A percentile compares a stretch with the other conserved stretches of the same genome.
phyloP scores from a whole-genome alignment of 1,284 basidiomycete species.

The Apiotrichum gamsii region DNA sequence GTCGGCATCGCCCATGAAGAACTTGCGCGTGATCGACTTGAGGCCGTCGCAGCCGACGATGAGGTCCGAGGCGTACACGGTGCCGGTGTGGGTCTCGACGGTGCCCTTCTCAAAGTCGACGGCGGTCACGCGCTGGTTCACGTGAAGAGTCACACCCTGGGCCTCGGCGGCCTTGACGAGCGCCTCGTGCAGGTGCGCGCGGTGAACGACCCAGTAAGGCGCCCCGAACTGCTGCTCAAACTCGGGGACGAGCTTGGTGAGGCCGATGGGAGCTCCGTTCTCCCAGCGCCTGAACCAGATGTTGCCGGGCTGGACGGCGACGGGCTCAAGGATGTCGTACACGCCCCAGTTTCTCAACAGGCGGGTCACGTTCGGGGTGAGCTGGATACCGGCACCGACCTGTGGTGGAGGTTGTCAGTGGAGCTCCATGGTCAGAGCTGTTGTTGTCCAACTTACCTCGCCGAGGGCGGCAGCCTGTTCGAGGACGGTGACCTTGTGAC shows the following conservation, averaged over 20 bases:
- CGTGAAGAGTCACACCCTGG: conserved; percentile 51
- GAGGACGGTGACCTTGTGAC: conserved; percentile 54
- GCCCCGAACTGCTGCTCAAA: conserved; percentile 51
- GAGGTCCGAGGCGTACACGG: conserved; percentile 49
- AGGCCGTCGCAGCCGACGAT: conserved; percentile 57
- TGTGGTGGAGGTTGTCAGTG: no score
- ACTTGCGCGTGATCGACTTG: conserved; percentile 38
- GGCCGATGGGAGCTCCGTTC: conserved; percentile 51
- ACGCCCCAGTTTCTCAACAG: conserved; percentile 56
- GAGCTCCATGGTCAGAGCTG: no score
- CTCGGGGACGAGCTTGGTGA: conserved; percentile 45
- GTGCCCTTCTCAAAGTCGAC: conserved; percentile 48
- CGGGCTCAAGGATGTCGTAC: conserved; percentile 46
- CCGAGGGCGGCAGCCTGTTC: conserved; percentile 53
- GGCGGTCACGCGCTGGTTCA: conserved; percentile 48
- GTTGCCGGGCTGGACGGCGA: conserved; percentile 50
- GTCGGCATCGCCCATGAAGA: conserved; percentile 7
- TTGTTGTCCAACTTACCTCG: conserved; percentile 34
- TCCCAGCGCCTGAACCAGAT: conserved; percentile 53
- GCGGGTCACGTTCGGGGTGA: conserved; percentile 52
- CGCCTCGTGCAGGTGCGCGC: conserved; percentile 56
- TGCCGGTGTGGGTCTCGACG: conserved; percentile 41
- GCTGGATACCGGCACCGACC: conserved; percentile 54
- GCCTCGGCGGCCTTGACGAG: conserved; percentile 52
- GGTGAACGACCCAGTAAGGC: conserved; percentile 57